Conservation (phyloP, 2,329 filamentous ascomycete species). For the Xylaria sp. region DNA sequence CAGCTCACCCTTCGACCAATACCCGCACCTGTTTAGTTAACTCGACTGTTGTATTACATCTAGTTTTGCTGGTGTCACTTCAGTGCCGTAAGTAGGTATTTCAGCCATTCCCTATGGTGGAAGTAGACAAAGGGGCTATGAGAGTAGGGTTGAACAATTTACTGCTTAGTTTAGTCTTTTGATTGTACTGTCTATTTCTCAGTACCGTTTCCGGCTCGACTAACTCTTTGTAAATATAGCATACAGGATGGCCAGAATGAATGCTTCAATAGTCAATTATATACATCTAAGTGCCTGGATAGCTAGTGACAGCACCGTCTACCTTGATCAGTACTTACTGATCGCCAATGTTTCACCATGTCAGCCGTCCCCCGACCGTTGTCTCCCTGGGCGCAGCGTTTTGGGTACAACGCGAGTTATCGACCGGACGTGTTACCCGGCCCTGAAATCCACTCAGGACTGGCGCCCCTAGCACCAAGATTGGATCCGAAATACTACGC, state of each 20-base stretch:
- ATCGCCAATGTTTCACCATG: not conserved
- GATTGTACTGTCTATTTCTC: not conserved
- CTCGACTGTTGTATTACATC: not conserved
- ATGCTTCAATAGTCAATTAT: too few species aligned
- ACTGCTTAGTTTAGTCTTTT: not conserved
- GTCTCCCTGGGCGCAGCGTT: constrained; percentile 28
- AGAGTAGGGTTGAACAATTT: too few species aligned
- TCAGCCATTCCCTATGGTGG: too few species aligned
- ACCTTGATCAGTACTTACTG: not conserved
- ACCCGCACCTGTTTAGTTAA: too few species aligned
- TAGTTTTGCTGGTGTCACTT: not conserved
- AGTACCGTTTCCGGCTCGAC: constrained; percentile 11
- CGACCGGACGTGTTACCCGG: not conserved
- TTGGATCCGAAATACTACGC: constrained; percentile 24
- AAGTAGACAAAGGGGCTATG: too few species aligned
- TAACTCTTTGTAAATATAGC: not conserved
- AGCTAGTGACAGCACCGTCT: too few species aligned
- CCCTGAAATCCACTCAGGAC: not conserved
- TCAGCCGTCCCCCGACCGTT: not conserved
- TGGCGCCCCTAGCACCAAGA: constrained; percentile 7
- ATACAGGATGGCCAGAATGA: too few species aligned
- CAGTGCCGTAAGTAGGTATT: too few species aligned
- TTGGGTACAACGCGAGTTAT: not conserved
- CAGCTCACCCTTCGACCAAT: not conserved
- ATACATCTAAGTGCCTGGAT: too few species aligned